Evolutionary conservation across 2,329 filamentous ascomycete genomes (phyloP), one percentile per base, ranked within the genome.

Genomic region (Penicillium hesseltinei): DNA sequence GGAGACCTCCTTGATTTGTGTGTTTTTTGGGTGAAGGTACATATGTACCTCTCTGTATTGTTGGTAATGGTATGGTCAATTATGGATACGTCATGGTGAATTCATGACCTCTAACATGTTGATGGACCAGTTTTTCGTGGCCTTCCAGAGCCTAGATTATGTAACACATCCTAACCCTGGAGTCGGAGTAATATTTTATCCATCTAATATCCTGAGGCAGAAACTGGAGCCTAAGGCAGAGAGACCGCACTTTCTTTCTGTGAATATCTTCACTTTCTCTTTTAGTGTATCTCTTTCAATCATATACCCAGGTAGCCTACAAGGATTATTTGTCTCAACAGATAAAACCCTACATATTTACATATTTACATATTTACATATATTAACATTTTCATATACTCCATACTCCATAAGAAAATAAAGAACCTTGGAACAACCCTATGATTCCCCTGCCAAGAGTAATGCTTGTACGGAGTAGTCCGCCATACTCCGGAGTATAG

Each of bases 71-170:
- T 35, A 35, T 17, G 15, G 25, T 39, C 9, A 44, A 19, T n/a
- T 11, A 44, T 43, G 25, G 6, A 29, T 44, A 48, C 59, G 56
- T 62, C 61, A 63, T 62, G 5, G 62, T 62, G 61, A 57, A 54
- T 55, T 56, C 59, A 62, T 55, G 31, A 33, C 23, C 23, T 23
- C 23, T 23, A 23, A 23, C 23, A 23, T 23, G 23, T 23, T 23
- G 5, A 23, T 23, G 23, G 23, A 23, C 23, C 23, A 23, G 4
- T 23, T 23, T 23, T 23, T 23, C 23, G 23, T 23, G 23, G 23
- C 23, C 23, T 23, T 23, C 23, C 23, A 23, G 23, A 23, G 23
- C 23, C 23, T 23, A 23, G 23, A 27, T n/a, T 38, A 38, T 38
- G 35, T 38, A 38, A 38, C 8, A 8, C 1, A 2, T 35, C 5